A percentile compares a stretch with the other conserved stretches of the same genome.
phyloP scores from a whole-genome alignment of 176 grass and related monocot genomes.

The Hyparrhenia diplandra region DNA sequence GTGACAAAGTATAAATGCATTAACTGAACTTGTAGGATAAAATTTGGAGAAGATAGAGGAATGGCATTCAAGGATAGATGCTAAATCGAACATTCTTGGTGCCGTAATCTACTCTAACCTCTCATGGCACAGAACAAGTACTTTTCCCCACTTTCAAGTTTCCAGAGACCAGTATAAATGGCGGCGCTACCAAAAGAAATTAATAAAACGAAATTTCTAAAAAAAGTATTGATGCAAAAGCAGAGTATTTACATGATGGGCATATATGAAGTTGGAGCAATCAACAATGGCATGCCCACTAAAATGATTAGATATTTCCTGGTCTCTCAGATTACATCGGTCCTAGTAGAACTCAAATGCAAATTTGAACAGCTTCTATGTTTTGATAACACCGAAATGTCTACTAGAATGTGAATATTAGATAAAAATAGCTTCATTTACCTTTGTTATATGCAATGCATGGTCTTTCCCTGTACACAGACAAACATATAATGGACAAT shows the following conservation, averaged over 20 bases:
- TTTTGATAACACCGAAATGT: neutral
- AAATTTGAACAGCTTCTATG: neutral
- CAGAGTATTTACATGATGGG: neutral
- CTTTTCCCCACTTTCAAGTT: neutral
- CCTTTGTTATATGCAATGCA: neutral
- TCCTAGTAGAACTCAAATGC: neutral
- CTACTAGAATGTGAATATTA: neutral
- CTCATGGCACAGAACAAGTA: neutral
- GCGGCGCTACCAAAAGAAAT: neutral
- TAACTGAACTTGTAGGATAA: neutral
- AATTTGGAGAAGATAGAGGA: neutral
- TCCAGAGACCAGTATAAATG: neutral
- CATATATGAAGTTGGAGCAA: neutral
- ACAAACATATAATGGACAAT: neutral
- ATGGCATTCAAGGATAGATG: neutral
- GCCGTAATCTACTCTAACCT: neutral
- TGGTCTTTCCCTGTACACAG: neutral
- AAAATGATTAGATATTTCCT: conserved; percentile 1
- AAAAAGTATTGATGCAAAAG: neutral
- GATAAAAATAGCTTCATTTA: neutral
- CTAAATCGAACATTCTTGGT: neutral
- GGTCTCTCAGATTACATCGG: neutral
- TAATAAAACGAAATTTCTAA: neutral
- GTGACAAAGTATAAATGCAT: neutral
- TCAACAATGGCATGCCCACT: neutral